Evolutionary conservation across 2,329 filamentous ascomycete species (phyloP), one percentile per base, ranked within the genome.

Genomic region (Cladophialophora carrionii): DNA sequence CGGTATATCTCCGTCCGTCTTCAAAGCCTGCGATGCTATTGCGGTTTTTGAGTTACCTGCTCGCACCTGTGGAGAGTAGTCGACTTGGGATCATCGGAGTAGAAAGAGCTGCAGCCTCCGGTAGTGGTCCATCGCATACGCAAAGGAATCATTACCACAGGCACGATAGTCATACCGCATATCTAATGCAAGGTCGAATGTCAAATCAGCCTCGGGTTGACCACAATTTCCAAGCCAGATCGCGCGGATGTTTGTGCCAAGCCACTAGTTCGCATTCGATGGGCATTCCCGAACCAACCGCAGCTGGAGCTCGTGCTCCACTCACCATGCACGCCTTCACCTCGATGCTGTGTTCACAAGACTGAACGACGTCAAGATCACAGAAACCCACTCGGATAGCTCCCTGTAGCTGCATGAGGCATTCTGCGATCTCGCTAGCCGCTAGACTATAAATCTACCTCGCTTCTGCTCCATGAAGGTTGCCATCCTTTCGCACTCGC

Each of bases 251-350:
- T 8, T n/a, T 2, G 2, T 7, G 37, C 37, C 37, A n/a, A 43
- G 37, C 37, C 37, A 34, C 52, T 54, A 54, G 52, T 17, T 26
- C 29, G 22, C 29, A 34, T 54, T 54, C 10, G 5, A 54, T 54
- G 52, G 5, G 14, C n/a, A 24, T 54, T 54, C 17, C 52, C 52
- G 54, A 57, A 31, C 54, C 54, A 43, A 43, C 37, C 1, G 37
- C 37, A 43, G 37, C 37, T 3, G 37, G 17, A 7, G 37, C 8
- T 43, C 8, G n/a, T 4, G 17, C 37, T n/a, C 37, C 37, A 43
- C 37, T 43, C 37, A 7, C 17, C 17, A 43, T 3, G 17, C 17
- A 7, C 37, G 17, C 17, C 37, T 43, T n/a, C 37, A 43, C 37
- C 37, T 43, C 37, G 37, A 43, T 6, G 37, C 8, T n/a, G 37